phyloP scores from a whole-genome alignment of 1,139 yeast species.

The Chernovozyma aurita region DNA sequence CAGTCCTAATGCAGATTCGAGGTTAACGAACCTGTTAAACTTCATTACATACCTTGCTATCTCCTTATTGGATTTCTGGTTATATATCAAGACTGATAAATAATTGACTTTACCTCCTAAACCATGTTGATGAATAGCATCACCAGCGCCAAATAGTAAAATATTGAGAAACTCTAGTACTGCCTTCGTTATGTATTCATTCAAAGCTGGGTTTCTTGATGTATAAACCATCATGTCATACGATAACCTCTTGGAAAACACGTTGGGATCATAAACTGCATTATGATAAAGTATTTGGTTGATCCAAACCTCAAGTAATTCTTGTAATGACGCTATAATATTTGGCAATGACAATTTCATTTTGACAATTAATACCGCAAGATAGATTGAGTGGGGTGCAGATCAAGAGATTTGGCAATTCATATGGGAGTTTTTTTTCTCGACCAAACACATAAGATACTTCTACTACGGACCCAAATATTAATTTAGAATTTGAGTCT shows the following conservation, averaged over 20 bases:
- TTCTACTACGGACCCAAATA: too few relatives aligned
- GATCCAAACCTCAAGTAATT: slow-evolving; percentile 37
- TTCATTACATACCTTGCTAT: slow-evolving; percentile 23
- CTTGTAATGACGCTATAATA: slow-evolving; percentile 30
- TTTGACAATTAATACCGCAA: neutral
- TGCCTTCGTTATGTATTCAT: slow-evolving; percentile 30
- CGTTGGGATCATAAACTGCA: slow-evolving; percentile 36
- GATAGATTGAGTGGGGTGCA: neutral
- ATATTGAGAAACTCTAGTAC: slow-evolving; percentile 19
- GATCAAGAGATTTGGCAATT: too few relatives aligned
- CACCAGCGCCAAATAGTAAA: slow-evolving; percentile 10
- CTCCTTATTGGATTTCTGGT: slow-evolving; percentile 16
- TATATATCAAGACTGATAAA: slow-evolving; percentile 22
- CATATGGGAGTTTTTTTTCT: too few relatives aligned
- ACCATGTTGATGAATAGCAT: neutral
- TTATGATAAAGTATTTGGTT: slow-evolving; percentile 46
- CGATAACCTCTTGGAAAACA: slow-evolving; percentile 32
- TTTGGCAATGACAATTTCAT: slow-evolving; percentile 22
- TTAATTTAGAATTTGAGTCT: too few relatives aligned
- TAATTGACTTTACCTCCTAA: slow-evolving; percentile 17
- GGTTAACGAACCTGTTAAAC: slow-evolving; percentile 19
- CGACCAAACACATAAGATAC: too few relatives aligned
- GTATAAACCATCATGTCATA: slow-evolving; percentile 37
- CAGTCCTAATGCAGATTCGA: neutral
- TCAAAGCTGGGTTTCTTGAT: slow-evolving; percentile 42